Conservation (phyloP, 2,329 filamentous ascomycete genomes). For the Trichoderma koningii region DNA sequence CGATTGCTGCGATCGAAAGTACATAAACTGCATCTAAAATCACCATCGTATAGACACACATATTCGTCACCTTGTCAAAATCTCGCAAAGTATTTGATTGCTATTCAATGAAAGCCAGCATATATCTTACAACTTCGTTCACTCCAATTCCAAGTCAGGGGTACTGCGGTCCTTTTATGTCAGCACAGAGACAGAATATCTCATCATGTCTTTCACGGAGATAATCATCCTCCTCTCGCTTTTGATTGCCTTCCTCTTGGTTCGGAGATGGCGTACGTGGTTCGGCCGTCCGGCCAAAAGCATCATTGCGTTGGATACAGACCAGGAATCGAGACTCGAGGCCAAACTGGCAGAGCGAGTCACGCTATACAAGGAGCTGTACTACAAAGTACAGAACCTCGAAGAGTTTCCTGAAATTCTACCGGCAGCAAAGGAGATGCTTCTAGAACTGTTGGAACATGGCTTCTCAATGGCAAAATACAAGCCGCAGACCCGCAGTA, state of each 20-base stretch:
- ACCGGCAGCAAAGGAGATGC: slow-evolving; percentile 22
- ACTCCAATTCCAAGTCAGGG: not conserved
- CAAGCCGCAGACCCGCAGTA: slow-evolving; percentile 6
- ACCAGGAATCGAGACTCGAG: slow-evolving; percentile 1
- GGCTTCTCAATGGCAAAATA: slow-evolving; percentile 3
- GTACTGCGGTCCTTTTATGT: not conserved
- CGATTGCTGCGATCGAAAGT: not conserved
- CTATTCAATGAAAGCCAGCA: not conserved
- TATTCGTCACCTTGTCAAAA: not conserved
- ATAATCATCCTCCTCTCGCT: not conserved
- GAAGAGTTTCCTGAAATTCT: slow-evolving; percentile 28
- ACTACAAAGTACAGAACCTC: slow-evolving; percentile 30
- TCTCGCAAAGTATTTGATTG: not conserved
- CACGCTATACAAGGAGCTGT: slow-evolving; percentile 27
- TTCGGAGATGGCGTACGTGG: not conserved
- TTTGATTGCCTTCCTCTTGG: not conserved
- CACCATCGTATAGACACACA: not conserved
- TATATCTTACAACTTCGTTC: not conserved
- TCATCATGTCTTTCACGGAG: not conserved
- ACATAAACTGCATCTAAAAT: not conserved
- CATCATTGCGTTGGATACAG: not conserved
- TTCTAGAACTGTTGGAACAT: slow-evolving; percentile 19
- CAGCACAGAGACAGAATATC: no score
- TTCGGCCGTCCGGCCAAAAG: not conserved
- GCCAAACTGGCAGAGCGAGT: slow-evolving; percentile 9